Percentiles rank a stretch among this genome's conserved stretches.
phyloP scores from a whole-genome alignment of 345 rosid genomes.

The Carallia brachiata region DNA sequence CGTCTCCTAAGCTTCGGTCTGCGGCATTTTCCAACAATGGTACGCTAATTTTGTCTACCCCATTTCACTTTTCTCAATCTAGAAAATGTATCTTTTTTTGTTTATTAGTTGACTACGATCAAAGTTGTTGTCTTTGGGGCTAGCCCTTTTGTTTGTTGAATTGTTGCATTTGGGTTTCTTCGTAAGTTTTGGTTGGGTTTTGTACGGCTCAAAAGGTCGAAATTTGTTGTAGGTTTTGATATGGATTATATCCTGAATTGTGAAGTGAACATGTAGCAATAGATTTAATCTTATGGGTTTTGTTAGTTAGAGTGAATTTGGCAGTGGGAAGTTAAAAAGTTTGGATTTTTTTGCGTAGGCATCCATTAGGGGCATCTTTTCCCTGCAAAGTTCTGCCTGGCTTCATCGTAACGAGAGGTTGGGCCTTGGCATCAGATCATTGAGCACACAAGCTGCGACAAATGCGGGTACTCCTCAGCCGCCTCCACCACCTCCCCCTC shows the following conservation, averaged over 20 bases:
- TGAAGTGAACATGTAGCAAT: no score
- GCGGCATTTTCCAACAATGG: constrained; percentile 7
- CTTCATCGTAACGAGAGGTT: constrained; percentile 41
- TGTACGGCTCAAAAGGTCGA: no score
- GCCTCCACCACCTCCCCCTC: constrained; percentile 57
- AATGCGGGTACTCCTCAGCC: constrained; percentile 55
- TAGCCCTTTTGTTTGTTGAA: no score
- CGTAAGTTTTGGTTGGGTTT: no score
- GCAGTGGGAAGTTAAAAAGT: neutral
- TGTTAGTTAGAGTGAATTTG: neutral
- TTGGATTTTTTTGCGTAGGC: constrained; percentile 39
- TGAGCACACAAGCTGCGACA: constrained; percentile 75
- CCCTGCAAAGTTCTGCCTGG: constrained; percentile 56
- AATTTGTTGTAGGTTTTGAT: no score
- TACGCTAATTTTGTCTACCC: neutral
- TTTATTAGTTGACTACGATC: neutral
- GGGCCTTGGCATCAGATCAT: constrained; percentile 52
- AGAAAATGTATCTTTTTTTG: neutral
- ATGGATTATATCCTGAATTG: no score
- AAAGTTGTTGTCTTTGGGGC: neutral
- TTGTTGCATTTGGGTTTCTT: no score
- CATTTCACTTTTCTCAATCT: neutral
- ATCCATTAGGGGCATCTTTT: constrained; percentile 73
- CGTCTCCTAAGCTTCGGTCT: neutral
- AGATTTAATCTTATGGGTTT: no score